Evolutionary conservation across 805 yeast genomes (phyloP), one percentile per base, ranked within the genome.

Genomic region (Monosporozyma siamensis): DNA sequence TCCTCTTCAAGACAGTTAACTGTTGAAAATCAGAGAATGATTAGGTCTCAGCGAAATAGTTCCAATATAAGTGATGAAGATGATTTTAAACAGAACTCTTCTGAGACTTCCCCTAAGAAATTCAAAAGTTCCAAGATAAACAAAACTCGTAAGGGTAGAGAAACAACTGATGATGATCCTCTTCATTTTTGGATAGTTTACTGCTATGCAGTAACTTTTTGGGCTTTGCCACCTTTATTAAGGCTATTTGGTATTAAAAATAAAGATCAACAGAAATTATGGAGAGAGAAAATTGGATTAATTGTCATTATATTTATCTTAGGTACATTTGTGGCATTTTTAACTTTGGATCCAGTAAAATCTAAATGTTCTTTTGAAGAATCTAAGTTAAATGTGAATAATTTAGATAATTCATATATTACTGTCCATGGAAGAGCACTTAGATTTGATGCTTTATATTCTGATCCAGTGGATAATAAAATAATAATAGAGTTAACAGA

Each of bases 251-350:
- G 97, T 3, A 72, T 90, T 73, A 73, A 74, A 26, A 78, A 82
- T 17, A 77, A 78, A 51, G 89, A 80, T 35, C 77, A 95, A 46
- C 97, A 89, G 59, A 77, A 78, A 69, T 97, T 97, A 0, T 92
- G 98, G 98, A 75, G 98, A 56, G 98, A 92, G 57, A 90, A 90
- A 58, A 82, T 89, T 42, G 97, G 87, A 1, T 70, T 92, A 35
- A 69, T 90, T 35, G 72, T 92, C 1, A 71, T 88, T 42, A 88
- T 90, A 52, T 49, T 82, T 15, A 72, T 74, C 51, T 65, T 84
- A 37, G 97, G 92, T 43, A 77, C 85, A 0, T 60, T 82, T 41
- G 82, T 88, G 31, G 96, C 95, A 1, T 92, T 72, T 59, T 68
- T 90, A 51, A 87, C 96, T 2, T 90, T 90, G 65, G 97, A 97